A percentile compares a stretch with the other conserved stretches of the same genome.
Conservation (phyloP, 2,329 filamentous ascomycete species). For the Cercospora berteroae region DNA sequence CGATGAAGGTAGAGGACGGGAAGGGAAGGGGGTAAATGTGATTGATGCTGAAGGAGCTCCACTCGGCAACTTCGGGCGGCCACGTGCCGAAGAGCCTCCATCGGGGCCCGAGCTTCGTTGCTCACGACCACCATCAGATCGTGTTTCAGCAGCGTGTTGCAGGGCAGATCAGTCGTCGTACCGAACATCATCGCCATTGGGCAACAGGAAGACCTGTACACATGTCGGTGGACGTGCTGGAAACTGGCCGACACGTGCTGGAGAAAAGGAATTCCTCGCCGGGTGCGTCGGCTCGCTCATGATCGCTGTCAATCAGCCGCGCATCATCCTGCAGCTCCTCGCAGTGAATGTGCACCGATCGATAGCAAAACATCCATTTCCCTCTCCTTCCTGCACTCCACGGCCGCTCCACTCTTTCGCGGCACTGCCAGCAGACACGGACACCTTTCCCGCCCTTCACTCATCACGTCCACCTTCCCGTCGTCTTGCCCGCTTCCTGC, state of each 20-base stretch:
- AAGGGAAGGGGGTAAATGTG: not conserved
- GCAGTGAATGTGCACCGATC: not conserved
- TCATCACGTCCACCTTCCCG: not conserved
- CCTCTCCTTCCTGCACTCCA: not conserved
- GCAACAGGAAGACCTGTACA: not conserved
- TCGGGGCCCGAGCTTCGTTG: not conserved
- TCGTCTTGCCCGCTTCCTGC: not conserved
- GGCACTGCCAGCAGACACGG: not conserved
- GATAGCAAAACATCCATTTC: not conserved
- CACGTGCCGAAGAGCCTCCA: conserved; percentile 1
- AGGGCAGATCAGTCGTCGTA: not conserved
- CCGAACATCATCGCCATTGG: not conserved
- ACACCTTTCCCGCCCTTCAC: not conserved
- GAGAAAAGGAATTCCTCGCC: not conserved
- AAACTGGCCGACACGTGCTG: not conserved
- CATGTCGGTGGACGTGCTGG: not conserved
- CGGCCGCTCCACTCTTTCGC: not conserved
- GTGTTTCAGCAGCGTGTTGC: not conserved
- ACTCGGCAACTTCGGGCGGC: not conserved
- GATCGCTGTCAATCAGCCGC: not conserved
- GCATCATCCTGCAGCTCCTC: conserved; percentile 2
- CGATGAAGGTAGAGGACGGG: too few relatives aligned
- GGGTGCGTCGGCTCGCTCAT: not conserved
- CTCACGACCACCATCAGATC: not conserved
- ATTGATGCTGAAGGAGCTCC: not conserved